Conservation (phyloP, 2,329 filamentous ascomycete genomes). For the Fusarium sp. region DNA sequence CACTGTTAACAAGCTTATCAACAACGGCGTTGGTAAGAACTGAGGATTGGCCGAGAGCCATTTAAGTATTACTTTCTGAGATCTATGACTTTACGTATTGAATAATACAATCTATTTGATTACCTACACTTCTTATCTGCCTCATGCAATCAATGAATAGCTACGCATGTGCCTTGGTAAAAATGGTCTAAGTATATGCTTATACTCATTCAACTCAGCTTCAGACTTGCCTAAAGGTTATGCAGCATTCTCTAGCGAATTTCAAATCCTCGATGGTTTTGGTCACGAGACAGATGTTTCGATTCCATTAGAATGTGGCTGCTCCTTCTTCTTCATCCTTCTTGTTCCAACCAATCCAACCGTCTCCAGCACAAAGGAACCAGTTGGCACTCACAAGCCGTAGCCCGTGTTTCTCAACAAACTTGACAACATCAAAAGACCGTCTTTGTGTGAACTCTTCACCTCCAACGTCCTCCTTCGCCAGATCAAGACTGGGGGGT, state of each 20-base stretch:
- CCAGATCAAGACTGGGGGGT: constrained; percentile 48
- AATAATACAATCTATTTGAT: constrained; percentile 2
- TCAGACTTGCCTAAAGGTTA: no score
- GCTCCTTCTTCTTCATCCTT: no score
- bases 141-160: background rate
- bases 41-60: background rate
- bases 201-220: no score
- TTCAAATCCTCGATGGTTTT: no score
- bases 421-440: constrained; percentile 54
- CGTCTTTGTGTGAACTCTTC: constrained; percentile 59
- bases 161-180: background rate
- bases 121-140: background rate
- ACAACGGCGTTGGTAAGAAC: constrained; percentile 28
- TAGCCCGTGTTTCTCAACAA: constrained; percentile 53
- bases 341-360: no score
- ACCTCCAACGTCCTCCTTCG: constrained; percentile 57
- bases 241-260: no score
- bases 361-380: constrained; percentile 60
- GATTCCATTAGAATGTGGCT: no score
- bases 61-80: constrained; percentile 1
- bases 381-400: constrained; percentile 56
- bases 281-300: no score
- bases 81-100: constrained; percentile 20
- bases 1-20: constrained; percentile 37
- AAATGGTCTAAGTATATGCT: background rate